Conservation (phyloP, 345 rosid genomes). For the Moricandia arvensis region DNA sequence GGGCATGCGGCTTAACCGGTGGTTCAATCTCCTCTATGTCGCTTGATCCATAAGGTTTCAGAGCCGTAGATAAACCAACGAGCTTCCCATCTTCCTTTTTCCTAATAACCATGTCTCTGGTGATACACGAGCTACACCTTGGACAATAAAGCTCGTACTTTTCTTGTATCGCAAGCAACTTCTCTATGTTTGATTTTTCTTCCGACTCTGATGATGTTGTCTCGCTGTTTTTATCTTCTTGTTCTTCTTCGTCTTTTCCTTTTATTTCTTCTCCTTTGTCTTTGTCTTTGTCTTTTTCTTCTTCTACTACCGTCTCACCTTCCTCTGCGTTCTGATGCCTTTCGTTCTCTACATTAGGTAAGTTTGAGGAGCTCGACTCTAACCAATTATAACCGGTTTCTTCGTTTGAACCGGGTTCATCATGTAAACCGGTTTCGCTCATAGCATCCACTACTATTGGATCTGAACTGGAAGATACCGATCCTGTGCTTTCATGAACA, state of each 20-base stretch:
- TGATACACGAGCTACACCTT: constrained; percentile 66
- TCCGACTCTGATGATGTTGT: background rate
- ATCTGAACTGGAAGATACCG: constrained; percentile 7
- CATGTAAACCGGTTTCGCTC: constrained; percentile 6
- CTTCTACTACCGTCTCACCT: background rate
- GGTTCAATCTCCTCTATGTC: constrained; percentile 24
- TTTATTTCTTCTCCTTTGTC: background rate
- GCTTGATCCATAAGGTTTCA: constrained; percentile 18
- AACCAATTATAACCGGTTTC: background rate
- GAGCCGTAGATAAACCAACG: constrained; percentile 22
- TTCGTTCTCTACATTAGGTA: background rate
- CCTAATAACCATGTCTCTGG: constrained; percentile 56
- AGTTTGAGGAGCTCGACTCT: constrained; percentile 17
- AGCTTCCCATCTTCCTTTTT: constrained; percentile 36
- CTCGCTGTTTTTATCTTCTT: background rate
- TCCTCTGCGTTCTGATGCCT: background rate
- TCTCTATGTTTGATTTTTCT: constrained; percentile 52
- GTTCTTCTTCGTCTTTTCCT: background rate
- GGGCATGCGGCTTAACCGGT: constrained; percentile 10
- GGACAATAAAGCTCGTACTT: constrained; percentile 80
- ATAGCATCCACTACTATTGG: background rate
- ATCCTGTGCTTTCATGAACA: constrained; percentile 14
- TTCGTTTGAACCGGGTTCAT: background rate
- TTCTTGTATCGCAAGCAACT: constrained; percentile 58
- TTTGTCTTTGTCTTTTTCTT: background rate